Evolutionary conservation across 2,329 filamentous ascomycete species (phyloP).

Genomic region (Colletotrichum horii): DNA sequence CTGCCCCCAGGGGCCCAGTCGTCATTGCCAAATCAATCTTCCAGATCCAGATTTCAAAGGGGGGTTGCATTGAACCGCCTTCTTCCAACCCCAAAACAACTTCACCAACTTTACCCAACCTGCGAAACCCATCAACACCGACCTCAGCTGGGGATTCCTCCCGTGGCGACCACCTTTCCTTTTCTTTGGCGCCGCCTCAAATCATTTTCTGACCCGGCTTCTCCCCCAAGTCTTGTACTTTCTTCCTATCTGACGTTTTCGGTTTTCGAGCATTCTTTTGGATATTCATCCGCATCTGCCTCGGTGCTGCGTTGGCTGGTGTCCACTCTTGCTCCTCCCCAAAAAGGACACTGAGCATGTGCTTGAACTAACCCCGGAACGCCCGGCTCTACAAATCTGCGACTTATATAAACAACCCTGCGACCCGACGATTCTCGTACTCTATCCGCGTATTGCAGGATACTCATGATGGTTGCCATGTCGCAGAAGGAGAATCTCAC

Average conservation of each 20-base stretch:
- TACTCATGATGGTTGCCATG: conserved; percentile 7
- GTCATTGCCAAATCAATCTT: neutral
- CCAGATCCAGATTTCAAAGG: neutral
- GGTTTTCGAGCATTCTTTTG: neutral
- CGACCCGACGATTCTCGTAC: neutral
- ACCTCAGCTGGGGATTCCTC: neutral
- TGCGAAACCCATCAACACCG: neutral
- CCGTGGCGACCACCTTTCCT: neutral
- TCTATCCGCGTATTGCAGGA: neutral
- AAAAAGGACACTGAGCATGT: conserved; percentile 20
- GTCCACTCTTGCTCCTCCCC: conserved; percentile 15
- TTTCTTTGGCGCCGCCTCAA: neutral
- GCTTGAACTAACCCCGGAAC: conserved; percentile 17
- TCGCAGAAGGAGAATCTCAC: conserved; percentile 9
- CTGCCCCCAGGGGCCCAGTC: neutral
- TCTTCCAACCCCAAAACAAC: neutral
- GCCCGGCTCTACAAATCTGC: conserved; percentile 9
- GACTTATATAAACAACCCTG: neutral
- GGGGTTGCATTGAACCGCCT: neutral
- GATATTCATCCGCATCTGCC: conserved; percentile 6
- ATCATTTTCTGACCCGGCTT: neutral
- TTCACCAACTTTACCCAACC: neutral
- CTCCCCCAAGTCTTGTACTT: neutral
- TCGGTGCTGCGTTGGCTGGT: conserved; percentile 13
- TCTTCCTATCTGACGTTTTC: neutral